These are phyloP conservation scores for Vitis hybrid DNA, from an alignment of 177 flowering plant genomes.

Conservation along the genomic window DNA sequence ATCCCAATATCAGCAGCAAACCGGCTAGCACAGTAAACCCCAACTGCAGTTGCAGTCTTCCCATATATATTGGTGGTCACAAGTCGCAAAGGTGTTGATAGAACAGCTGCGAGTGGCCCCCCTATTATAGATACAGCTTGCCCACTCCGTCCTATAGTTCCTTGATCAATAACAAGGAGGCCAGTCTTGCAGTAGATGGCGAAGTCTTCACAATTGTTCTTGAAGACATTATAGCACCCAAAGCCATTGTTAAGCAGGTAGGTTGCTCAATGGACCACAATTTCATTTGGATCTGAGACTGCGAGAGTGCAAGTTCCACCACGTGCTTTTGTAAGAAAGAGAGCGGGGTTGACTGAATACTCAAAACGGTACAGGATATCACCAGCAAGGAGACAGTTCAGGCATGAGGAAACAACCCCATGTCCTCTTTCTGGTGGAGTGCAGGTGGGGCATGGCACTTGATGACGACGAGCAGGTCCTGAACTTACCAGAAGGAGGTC, in stretches of 20 bases:
- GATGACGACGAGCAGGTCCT: slow-evolving; percentile 57
- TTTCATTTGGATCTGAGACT: slow-evolving; percentile 44
- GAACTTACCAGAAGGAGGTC: slow-evolving; percentile 68
- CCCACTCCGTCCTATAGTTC: too few relatives aligned
- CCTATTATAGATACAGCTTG: too few relatives aligned
- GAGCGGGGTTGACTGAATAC: slow-evolving; percentile 55
- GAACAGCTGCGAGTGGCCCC: slow-evolving; percentile 39
- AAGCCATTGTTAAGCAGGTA: slow-evolving; percentile 8
- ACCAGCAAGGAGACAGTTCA: slow-evolving; percentile 71
- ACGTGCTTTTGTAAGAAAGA: slow-evolving; percentile 63
- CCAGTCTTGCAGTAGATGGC: too few relatives aligned
- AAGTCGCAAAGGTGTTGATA: slow-evolving; percentile 73
- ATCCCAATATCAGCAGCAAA: slow-evolving; percentile 89
- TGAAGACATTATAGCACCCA: too few relatives aligned
- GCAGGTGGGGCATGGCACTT: slow-evolving; percentile 57
- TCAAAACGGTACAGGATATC: slow-evolving; percentile 63
- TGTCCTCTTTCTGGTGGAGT: slow-evolving; percentile 33
- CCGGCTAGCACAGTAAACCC: slow-evolving; percentile 84
- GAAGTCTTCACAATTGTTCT: too few relatives aligned
- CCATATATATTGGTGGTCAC: slow-evolving; percentile 86
- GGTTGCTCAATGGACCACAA: slow-evolving; percentile 59
- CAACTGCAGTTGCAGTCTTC: slow-evolving; percentile 80
- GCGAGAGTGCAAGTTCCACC: slow-evolving; percentile 83
- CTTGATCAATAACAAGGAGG: too few relatives aligned
- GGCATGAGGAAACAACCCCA: slow-evolving; percentile 65